Evolutionary conservation across 768 basidiomycete genomes (phyloP).

Genomic region (Gloeophyllum trabeum): DNA sequence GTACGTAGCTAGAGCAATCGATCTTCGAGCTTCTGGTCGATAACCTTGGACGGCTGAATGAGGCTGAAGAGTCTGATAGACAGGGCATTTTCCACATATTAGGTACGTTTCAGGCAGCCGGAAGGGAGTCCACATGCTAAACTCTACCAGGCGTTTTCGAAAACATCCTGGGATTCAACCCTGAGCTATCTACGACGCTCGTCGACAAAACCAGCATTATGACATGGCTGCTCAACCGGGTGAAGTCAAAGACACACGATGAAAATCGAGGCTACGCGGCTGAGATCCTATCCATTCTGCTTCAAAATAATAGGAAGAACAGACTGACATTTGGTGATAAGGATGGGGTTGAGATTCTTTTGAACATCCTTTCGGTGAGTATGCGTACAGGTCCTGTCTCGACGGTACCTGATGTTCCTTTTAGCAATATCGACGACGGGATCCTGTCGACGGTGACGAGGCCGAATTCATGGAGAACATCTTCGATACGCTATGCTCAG

Average conservation of each 20-base stretch:
- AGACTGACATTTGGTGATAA: conserved; percentile 56
- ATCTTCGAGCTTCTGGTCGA: conserved; percentile 83
- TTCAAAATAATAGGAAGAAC: conserved; percentile 66
- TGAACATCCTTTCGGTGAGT: conserved; percentile 77
- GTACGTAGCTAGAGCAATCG: conserved; percentile 62
- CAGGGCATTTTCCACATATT: conserved; percentile 91
- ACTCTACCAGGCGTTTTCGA: conserved; percentile 78
- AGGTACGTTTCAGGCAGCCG: conserved; percentile 44
- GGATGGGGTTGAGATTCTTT: conserved; percentile 67
- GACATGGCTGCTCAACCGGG: conserved; percentile 68
- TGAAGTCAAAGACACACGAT: conserved; percentile 64
- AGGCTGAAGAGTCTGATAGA: conserved; percentile 80
- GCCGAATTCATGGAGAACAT: conserved; percentile 97
- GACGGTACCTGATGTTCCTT: conserved; percentile 3
- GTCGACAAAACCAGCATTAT: conserved; percentile 68
- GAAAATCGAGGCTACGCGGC: conserved; percentile 92
- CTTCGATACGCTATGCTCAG: conserved; percentile 84
- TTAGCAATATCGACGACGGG: conserved; percentile 79
- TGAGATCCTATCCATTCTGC: conserved; percentile 83
- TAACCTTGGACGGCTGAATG: conserved; percentile 82
- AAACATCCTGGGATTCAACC: conserved; percentile 81
- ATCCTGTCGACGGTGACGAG: conserved; percentile 84
- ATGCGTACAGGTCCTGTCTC: background rate
- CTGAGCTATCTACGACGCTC: conserved; percentile 57
- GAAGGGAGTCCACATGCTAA: background rate